Evolutionary conservation across 2,329 filamentous ascomycete species (phyloP).

Genomic region (Penicillium sp.): DNA sequence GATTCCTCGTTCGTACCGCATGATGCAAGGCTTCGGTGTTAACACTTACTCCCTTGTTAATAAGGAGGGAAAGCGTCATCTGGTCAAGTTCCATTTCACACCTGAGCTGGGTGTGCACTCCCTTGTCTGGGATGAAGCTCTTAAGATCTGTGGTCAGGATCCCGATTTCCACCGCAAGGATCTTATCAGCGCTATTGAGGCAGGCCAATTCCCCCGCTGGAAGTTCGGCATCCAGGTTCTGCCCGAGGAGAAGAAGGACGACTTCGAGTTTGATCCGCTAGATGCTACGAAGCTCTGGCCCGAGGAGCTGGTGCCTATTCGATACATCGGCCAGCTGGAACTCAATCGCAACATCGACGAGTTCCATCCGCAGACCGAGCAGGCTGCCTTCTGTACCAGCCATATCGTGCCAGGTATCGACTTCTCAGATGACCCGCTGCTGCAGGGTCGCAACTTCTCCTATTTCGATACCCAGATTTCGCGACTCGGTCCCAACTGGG

Average conservation of each 20-base stretch:
- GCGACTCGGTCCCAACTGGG: conserved; percentile 68
- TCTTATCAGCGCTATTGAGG: conserved; percentile 67
- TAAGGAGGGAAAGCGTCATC: conserved; percentile 31
- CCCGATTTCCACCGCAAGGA: conserved; percentile 81
- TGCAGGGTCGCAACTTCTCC: conserved; percentile 67
- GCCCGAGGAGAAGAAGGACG: conserved; percentile 64
- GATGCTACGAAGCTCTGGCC: conserved; percentile 86
- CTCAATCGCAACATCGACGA: conserved; percentile 77
- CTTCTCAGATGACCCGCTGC: conserved; percentile 69
- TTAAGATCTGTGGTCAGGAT: conserved; percentile 69
- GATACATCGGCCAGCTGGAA: conserved; percentile 73
- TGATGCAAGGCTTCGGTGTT: conserved; percentile 39
- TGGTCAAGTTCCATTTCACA: conserved; percentile 36
- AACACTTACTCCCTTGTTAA: conserved; percentile 36
- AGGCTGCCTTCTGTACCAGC: conserved; percentile 75
- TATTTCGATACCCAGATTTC: conserved; percentile 55
- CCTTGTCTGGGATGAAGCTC: conserved; percentile 59
- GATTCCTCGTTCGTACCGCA: conserved; percentile 34
- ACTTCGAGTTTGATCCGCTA: conserved; percentile 80
- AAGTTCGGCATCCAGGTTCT: conserved; percentile 78
- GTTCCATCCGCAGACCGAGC: conserved; percentile 77
- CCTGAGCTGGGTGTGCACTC: conserved; percentile 35
- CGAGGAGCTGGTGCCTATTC: conserved; percentile 67
- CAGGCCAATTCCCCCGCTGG: conserved; percentile 68
- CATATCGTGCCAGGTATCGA: conserved; percentile 76